Percentiles rank a stretch among this genome's conserved stretches.
Conservation (phyloP, 768 basidiomycete genomes). For the Tylopilus rubrobrunneus region DNA sequence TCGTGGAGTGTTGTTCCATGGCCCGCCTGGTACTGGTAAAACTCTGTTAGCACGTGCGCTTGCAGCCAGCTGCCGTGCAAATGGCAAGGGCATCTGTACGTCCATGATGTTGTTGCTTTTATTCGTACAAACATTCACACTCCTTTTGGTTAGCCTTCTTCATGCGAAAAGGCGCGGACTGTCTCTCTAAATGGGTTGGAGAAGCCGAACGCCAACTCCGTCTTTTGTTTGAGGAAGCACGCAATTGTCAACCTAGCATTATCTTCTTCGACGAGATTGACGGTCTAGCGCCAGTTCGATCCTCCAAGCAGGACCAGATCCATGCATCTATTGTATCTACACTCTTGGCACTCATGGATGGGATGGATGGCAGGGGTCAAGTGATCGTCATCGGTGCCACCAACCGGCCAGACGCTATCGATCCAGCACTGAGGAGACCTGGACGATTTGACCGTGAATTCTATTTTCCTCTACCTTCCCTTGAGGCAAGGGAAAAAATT, state of each 20-base stretch:
- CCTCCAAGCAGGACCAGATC: slow-evolving; percentile 98
- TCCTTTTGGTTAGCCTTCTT: slow-evolving; percentile 73
- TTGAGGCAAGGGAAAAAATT: slow-evolving; percentile 85
- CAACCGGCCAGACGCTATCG: slow-evolving; percentile 96
- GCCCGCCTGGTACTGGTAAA: slow-evolving; percentile 98
- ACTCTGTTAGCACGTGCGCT: slow-evolving; percentile 92
- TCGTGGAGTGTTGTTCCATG: slow-evolving; percentile 94
- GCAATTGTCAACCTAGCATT: slow-evolving; percentile 88
- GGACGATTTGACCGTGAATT: slow-evolving; percentile 98
- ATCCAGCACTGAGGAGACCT: slow-evolving; percentile 89
- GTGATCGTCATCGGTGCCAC: slow-evolving; percentile 98
- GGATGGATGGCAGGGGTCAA: slow-evolving; percentile 97
- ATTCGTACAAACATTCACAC: neutral
- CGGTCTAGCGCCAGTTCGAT: slow-evolving; percentile 94
- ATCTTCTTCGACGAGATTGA: slow-evolving; percentile 99
- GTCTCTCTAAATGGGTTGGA: slow-evolving; percentile 98
- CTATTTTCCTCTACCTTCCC: slow-evolving; percentile 87
- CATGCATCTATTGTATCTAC: slow-evolving; percentile 98
- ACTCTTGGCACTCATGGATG: slow-evolving; percentile 95
- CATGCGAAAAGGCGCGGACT: slow-evolving; percentile 99
- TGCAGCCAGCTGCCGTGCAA: slow-evolving; percentile 85
- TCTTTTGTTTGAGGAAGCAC: slow-evolving; percentile 93
- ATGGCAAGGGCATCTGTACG: slow-evolving; percentile 85
- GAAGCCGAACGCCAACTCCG: slow-evolving; percentile 96
- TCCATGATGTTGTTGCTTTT: slow-evolving; percentile 7